Conservation (phyloP, 1,284 basidiomycete species). For the Ganoderma multipileum region DNA sequence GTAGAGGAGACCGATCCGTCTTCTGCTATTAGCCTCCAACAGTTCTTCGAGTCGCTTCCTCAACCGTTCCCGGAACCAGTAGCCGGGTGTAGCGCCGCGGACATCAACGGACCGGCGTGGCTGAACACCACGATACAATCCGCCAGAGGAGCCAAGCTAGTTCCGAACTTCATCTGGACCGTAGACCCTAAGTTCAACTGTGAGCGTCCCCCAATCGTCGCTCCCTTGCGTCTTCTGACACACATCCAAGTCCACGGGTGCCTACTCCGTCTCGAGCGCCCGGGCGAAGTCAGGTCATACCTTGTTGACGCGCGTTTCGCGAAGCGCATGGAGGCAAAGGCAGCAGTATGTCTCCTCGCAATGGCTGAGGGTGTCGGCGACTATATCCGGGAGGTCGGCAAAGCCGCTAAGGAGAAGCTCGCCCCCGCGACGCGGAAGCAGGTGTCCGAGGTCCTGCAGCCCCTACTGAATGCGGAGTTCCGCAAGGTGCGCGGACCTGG, state of each 20-base stretch:
- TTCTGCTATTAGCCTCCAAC: conserved; percentile 49
- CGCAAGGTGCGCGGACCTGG: conserved; percentile 46
- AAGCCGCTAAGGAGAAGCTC: conserved; percentile 51
- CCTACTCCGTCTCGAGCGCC: conserved; percentile 61
- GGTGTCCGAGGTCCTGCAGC: conserved; percentile 51
- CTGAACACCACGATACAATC: conserved; percentile 59
- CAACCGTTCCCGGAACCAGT: conserved; percentile 62
- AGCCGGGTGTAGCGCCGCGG: conserved; percentile 47
- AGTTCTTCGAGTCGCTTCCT: conserved; percentile 64
- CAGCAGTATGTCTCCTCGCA: conserved; percentile 65
- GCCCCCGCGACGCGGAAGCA: conserved; percentile 49
- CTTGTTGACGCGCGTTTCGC: conserved; percentile 64
- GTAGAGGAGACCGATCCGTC: conserved; percentile 15
- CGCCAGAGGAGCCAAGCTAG: conserved; percentile 54
- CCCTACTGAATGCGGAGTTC: conserved; percentile 52
- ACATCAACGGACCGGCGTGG: conserved; percentile 61
- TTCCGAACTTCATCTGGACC: conserved; percentile 53
- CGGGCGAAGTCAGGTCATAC: conserved; percentile 57
- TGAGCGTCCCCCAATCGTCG: conserved; percentile 38
- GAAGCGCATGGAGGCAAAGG: conserved; percentile 66
- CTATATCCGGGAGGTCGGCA: conserved; percentile 56
- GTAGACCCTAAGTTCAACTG: conserved; percentile 48
- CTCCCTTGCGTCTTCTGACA: conserved; percentile 11
- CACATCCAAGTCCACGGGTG: conserved; percentile 59
- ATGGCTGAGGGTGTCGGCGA: conserved; percentile 63